Base-by-base conservation (phyloP, 306 rosid species). In the Acacia crassicarpa region DNA sequence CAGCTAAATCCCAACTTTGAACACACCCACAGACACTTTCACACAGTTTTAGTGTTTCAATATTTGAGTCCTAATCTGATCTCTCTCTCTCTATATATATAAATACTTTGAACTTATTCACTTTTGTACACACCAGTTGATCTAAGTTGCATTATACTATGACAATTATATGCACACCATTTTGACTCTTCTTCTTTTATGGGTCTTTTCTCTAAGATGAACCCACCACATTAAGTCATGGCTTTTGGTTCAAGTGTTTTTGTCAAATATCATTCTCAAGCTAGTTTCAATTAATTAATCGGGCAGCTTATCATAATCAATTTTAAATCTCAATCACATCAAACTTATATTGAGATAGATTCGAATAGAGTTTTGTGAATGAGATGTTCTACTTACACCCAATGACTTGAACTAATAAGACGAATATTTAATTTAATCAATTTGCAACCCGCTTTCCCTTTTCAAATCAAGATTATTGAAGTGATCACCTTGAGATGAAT, bases 301-400 rank as follows among this genome's bases (percentile, higher is more conserved):
- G 63, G 54, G 63, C 32, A 22, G 58, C 51, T 81, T 75, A 86
- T 84, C 87, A 11, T 12, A 72, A 88, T 90, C 90, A 79, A 65
- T 20, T 20, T 2, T 19, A 33, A 16, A 79, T 83, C 80, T 85
- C 15, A 53, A 80, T 90, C 91, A 76, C 73, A 69, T 81, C 90
- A 80, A 56, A 27, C 38, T 30, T 51, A 68, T 59, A 48, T 74
- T 63, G 67, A 62, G 74, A 72, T 74, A 87, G 83, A 77, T 73
- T 69, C 75, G 77, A 45, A 56, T 82, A 27, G 33, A 84, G 1
- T 84, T 81, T 74, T 65, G 33, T 85, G 89, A 87, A 81, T 83
- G 77, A 67, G 63, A 90, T 85, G 89, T 84, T 84, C 83, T 82
- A 87, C 90, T 87, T 70, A 33, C 86, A 77, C 76, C 51, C 33